phyloP scores from a whole-genome alignment of 2,329 filamentous ascomycete species.

The Orbilia quercus region DNA sequence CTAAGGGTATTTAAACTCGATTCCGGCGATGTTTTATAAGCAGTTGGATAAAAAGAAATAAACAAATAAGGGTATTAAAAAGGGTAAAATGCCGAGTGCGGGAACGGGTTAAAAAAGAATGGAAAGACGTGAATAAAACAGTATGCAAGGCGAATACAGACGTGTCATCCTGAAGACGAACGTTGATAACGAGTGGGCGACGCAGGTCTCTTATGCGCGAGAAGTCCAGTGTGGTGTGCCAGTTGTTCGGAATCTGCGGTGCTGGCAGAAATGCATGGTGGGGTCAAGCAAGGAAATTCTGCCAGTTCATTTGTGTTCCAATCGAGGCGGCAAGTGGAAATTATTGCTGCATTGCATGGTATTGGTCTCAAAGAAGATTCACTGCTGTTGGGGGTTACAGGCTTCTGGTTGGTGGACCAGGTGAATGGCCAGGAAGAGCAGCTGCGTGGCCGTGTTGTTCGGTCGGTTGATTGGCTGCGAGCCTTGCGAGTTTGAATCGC shows the following conservation, averaged over 20 bases:
- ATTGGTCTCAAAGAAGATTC: conserved; percentile 5
- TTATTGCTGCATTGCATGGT: conserved; percentile 17
- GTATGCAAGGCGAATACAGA: conserved; percentile 25
- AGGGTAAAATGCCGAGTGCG: conserved; percentile 42
- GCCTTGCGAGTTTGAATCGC: not conserved
- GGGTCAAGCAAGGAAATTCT: not conserved
- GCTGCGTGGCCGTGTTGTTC: conserved; percentile 3
- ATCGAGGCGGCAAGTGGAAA: conserved; percentile 48
- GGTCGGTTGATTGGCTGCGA: conserved; percentile 21
- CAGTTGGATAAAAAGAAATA: conserved; percentile 11
- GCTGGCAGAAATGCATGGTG: conserved; percentile 13
- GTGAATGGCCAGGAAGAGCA: not conserved
- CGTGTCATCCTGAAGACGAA: conserved; percentile 39
- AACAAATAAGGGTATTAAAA: conserved; percentile 15
- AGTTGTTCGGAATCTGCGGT: conserved; percentile 32
- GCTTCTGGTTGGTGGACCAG: conserved; percentile 28
- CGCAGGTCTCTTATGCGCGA: conserved; percentile 53
- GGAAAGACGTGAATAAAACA: conserved; percentile 36
- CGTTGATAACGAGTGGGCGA: conserved; percentile 40
- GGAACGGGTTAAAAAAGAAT: conserved; percentile 42
- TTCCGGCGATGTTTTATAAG: no score
- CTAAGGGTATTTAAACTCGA: no score
- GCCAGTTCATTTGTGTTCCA: conserved; percentile 26
- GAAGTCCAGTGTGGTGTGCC: conserved; percentile 28
- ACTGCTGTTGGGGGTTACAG: not conserved